Conservation (phyloP, 805 yeast genomes). For the Ogataea pignaliae region DNA sequence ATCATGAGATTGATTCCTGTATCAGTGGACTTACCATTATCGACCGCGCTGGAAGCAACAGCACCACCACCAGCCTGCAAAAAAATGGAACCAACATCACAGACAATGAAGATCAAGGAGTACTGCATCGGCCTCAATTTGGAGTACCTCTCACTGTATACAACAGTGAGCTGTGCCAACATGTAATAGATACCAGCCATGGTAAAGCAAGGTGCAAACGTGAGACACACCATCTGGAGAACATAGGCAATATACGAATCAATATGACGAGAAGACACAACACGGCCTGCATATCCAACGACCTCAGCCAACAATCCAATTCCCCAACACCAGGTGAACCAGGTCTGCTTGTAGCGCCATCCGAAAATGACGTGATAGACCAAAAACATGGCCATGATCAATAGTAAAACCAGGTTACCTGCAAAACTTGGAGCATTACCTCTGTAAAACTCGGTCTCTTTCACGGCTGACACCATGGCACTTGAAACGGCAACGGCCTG, state of each 20-base stretch:
- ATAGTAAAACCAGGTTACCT: conserved; percentile 52
- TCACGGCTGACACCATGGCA: conserved; percentile 20
- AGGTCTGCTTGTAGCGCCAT: conserved; percentile 45
- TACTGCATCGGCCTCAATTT: conserved; percentile 46
- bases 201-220: conserved; percentile 70
- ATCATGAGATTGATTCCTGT: conserved; percentile 61
- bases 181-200: conserved; percentile 74
- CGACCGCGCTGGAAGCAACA: conserved; percentile 44
- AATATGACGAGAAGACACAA: conserved; percentile 35
- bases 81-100: conserved; percentile 55
- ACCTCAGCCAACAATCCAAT: conserved; percentile 56
- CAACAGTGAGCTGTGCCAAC: conserved; percentile 54
- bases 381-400: conserved; percentile 44
- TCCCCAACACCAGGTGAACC: conserved; percentile 54
- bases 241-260: conserved; percentile 37
- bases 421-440: conserved; percentile 43
- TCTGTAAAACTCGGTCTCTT: conserved; percentile 23
- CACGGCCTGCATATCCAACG: conserved; percentile 60
- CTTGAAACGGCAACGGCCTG: conserved; percentile 15
- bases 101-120: conserved; percentile 54
- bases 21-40: conserved; percentile 23
- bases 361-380: conserved; percentile 37
- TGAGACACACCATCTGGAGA: conserved; percentile 57
- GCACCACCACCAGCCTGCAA: conserved; percentile 74
- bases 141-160: conserved; percentile 52